Evolutionary conservation across 306 rosid genomes (phyloP), one percentile per base, ranked within the genome.

Genomic region (Cicer chorassanicum): DNA sequence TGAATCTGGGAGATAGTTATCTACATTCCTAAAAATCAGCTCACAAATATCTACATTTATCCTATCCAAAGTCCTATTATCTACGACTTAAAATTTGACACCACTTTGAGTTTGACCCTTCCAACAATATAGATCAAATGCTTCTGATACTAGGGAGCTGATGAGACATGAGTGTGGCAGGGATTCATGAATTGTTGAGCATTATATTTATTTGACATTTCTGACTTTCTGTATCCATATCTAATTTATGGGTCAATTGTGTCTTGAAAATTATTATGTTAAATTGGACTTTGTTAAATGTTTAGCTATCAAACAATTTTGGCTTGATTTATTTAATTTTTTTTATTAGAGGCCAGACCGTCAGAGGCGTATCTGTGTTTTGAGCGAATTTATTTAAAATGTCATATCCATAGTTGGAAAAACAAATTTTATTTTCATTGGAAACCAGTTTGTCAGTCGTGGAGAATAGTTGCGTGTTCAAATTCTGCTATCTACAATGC

Each of bases 11-110:
- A 53, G 60, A 15, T 53, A 8, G 34, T 54, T 8, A 18, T 18
- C 61, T 54, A 18, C 7, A 54, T 9, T 54, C 6, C 36, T 54
- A 54, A 14, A 54, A 54, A 6, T 6, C 6, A 29, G 13, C 42
- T 59, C 42, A 59, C 34, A 8, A 8, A 34, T 67, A 45, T 46
- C 56, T 11, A 45, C 12, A 46, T 12, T 45, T 66, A 45, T 45
- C 19, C 57, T 44, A 44, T 43, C 55, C 21, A 21, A 46, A 21
- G 41, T 24, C 72, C 55, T 45, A 45, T 67, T 12, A 46, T 68
- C 57, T 53, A 6, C 14, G 44, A 29, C 57, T 16, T 43, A 48
- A 15, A 68, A 46, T 68, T 68, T 68, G 73, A 68, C 48, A 46
- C 16, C 24, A 12, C 73, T 13, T 65, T 42, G 57, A 7, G n/a